These are phyloP conservation scores for Pachysolen tannophilus DNA, from an alignment of 805 yeast species.

Conservation along the genomic window DNA sequence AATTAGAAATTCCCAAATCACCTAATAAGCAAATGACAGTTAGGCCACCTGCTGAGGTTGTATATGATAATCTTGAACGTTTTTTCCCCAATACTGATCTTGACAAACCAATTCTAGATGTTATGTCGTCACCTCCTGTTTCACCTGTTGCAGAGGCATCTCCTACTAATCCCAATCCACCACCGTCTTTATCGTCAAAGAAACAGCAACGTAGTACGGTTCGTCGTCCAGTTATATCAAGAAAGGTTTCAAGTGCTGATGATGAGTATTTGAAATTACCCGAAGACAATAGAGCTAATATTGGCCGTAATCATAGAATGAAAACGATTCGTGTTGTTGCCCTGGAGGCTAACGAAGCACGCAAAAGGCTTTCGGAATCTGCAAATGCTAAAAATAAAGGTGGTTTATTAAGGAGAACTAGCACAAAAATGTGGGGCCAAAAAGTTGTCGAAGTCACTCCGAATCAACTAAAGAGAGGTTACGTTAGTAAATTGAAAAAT, in stretches of 20 bases:
- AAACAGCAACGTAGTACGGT: constrained; percentile 1
- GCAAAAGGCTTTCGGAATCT: constrained; percentile 29
- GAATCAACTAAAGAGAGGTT: constrained; percentile 51
- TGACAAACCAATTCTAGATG: constrained; percentile 84
- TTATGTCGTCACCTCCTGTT: constrained; percentile 47
- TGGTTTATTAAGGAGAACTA: constrained; percentile 53
- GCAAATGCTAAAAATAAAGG: constrained; percentile 11
- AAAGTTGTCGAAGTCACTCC: constrained; percentile 85
- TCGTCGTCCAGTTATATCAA: constrained; percentile 28
- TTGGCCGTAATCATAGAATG: constrained; percentile 48
- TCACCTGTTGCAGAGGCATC: constrained; percentile 31
- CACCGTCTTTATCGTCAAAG: constrained; percentile 1
- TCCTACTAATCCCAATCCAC: constrained; percentile 7
- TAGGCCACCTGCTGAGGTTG: constrained; percentile 92
- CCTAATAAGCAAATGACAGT: constrained; percentile 58
- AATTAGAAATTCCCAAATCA: constrained; percentile 5
- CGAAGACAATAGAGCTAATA: constrained; percentile 1
- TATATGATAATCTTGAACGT: constrained; percentile 83
- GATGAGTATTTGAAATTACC: constrained; percentile 10
- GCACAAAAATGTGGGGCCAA: constrained; percentile 98
- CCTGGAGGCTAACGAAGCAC: constrained; percentile 71
- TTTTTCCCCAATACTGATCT: constrained; percentile 90
- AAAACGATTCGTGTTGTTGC: constrained; percentile 93
- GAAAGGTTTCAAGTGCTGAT: constrained; percentile 33
- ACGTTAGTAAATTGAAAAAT: constrained; percentile 57